Evolutionary conservation across 1,284 basidiomycete species (phyloP).

Genomic region (Rugosomyces carneus): DNA sequence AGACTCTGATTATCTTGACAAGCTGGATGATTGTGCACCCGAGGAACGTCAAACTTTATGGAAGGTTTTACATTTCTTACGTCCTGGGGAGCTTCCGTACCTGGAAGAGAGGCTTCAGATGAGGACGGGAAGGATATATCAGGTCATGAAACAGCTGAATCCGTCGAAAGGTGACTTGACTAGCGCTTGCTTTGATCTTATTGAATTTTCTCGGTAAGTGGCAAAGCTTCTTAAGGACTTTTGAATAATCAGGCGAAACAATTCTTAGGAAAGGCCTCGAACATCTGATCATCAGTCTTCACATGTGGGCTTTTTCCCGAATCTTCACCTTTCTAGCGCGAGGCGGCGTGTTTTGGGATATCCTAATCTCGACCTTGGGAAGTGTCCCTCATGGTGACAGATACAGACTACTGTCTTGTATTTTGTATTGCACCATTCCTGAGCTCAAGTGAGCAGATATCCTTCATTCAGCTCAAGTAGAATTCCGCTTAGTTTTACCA

Average conservation of each 20-base stretch:
- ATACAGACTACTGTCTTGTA: slow-evolving; percentile 6
- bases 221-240: not conserved
- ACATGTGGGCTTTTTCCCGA: slow-evolving; percentile 5
- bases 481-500: not conserved
- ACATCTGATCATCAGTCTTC: not conserved
- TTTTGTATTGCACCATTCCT: slow-evolving; percentile 4
- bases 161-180: not conserved
- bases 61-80: slow-evolving; percentile 7
- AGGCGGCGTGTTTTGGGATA: slow-evolving; percentile 1
- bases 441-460: slow-evolving; percentile 1
- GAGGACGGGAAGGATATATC: slow-evolving; percentile 2
- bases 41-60: slow-evolving; percentile 9
- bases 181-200: slow-evolving; percentile 5
- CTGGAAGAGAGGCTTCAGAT: slow-evolving; percentile 8
- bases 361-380: slow-evolving; percentile 9
- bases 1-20: slow-evolving; percentile 7
- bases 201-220: slow-evolving; percentile 4
- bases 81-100: slow-evolving; percentile 1
- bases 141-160: slow-evolving; percentile 2
- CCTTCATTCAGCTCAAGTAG: not conserved
- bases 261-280: slow-evolving; percentile 1
- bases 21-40: slow-evolving; percentile 1
- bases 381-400: slow-evolving; percentile 9
- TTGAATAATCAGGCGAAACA: not conserved
- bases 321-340: slow-evolving; percentile 5